Evolutionary conservation across 2,329 filamentous ascomycete genomes (phyloP).

Genomic region (Fusarium irregulare): DNA sequence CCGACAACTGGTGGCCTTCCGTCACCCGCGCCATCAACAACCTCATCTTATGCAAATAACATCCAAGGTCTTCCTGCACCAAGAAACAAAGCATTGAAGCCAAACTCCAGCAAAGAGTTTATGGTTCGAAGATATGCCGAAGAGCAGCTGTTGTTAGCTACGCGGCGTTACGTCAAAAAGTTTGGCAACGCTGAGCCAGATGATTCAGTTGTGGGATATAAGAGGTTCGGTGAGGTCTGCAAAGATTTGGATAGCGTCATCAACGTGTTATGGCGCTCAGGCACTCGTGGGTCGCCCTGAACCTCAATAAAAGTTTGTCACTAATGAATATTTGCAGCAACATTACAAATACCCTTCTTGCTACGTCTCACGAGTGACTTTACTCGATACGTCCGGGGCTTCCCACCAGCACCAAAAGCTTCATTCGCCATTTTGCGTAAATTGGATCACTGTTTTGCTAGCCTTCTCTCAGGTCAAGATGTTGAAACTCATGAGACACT

Average conservation of each 20-base stretch:
- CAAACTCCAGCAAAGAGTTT: conserved; percentile 70
- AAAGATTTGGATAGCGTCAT: conserved; percentile 79
- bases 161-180: conserved; percentile 71
- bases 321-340: conserved; percentile 31
- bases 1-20: conserved; percentile 57
- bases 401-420: conserved; percentile 69
- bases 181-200: conserved; percentile 58
- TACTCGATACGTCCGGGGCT: conserved; percentile 77
- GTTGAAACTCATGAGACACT: conserved; percentile 72
- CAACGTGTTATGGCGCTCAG: conserved; percentile 86
- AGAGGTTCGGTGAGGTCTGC: conserved; percentile 75
- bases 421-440: conserved; percentile 80
- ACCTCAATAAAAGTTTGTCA: too few relatives aligned
- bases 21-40: conserved; percentile 65
- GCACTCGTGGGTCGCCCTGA: conserved; percentile 73
- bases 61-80: conserved; percentile 64
- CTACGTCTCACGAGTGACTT: conserved; percentile 81
- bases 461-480: conserved; percentile 75
- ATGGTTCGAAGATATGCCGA: conserved; percentile 69
- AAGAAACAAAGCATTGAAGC: conserved; percentile 61
- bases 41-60: conserved; percentile 55
- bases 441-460: conserved; percentile 85
- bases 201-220: conserved; percentile 64
- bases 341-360: conserved; percentile 83
- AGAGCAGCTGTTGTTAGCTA: conserved; percentile 63